phyloP scores from a whole-genome alignment of 805 yeast species.

The Kuraishia floccosa region DNA sequence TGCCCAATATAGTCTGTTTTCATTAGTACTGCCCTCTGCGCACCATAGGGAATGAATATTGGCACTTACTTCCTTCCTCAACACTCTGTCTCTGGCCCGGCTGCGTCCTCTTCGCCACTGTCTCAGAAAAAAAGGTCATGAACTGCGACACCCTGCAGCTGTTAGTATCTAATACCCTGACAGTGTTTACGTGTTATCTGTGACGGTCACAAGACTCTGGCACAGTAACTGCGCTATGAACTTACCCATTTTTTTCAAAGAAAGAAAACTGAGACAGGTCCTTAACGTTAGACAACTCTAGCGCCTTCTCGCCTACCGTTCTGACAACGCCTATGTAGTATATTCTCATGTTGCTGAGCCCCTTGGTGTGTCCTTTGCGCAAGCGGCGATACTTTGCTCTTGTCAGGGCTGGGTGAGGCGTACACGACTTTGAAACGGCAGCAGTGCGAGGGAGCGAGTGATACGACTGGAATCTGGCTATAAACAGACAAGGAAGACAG shows the following conservation, averaged over 20 bases:
- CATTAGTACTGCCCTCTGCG: background rate
- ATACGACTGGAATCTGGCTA: too few relatives aligned
- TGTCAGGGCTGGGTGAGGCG: too few relatives aligned
- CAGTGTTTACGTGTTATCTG: too few relatives aligned
- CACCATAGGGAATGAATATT: background rate
- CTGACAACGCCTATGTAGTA: constrained; percentile 84
- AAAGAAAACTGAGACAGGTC: constrained; percentile 82
- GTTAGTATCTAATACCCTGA: constrained; percentile 1
- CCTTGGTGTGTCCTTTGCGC: too few relatives aligned
- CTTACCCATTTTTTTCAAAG: constrained; percentile 60
- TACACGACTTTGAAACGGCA: too few relatives aligned
- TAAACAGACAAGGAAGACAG: too few relatives aligned
- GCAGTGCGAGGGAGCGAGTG: too few relatives aligned
- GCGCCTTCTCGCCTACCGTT: constrained; percentile 47
- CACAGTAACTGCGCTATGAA: too few relatives aligned
- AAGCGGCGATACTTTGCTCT: too few relatives aligned
- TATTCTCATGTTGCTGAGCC: constrained; percentile 68
- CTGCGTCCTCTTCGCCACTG: constrained; percentile 79
- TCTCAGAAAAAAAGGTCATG: constrained; percentile 88
- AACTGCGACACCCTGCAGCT: constrained; percentile 65
- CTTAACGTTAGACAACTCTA: constrained; percentile 70
- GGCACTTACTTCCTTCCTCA: constrained; percentile 58
- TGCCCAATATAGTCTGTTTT: constrained; percentile 66
- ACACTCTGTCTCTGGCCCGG: constrained; percentile 90
- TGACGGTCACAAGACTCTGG: too few relatives aligned